Evolutionary conservation across 306 rosid species (phyloP), one percentile per base, ranked within the genome.

Genomic region (Prunus campanulata): DNA sequence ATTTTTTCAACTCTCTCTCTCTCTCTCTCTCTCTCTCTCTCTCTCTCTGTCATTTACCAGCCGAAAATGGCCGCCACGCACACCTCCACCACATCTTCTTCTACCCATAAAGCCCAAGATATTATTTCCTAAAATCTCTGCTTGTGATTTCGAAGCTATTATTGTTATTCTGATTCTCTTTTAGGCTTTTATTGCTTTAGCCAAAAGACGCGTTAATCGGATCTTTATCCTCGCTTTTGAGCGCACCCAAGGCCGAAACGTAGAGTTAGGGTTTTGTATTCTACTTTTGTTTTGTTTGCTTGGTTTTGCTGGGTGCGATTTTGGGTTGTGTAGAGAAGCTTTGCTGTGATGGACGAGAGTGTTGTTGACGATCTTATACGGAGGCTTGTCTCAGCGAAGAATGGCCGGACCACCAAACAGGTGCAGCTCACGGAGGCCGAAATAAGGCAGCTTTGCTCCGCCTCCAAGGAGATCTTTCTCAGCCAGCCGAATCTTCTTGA

Each of bases 401-500:
- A 80, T 77, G 96, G 96, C 2, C 91, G 93, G 67, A 89, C 89
- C 32, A 89, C 96, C 72, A 87, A 78, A 71, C 96, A 85, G 81
- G 96, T 89, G 27, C 87, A 86, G 78, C 88, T 89, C 8, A 87
- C 93, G 42, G 96, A 91, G 83, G 56, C 92, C 2, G 96, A 91
- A 79, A 89, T 89, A 60, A 78, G 82, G 14, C 96, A 87, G 66
- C 90, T 91, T 5, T 91, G 96, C 52, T 14, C 67, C 32, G 44
- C 87, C 19, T 79, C 93, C 24, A 91, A 83, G 87, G 93, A 89
- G 85, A 86, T 91, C 85, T 91, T 91, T 78, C 93, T 91, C 81
- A 83, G 86, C 48, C 96, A 91, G 66, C 96, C 96, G n/a, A 89
- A 91, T 74, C 96, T 91, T 75, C 96, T 91, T 6, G 96, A 91